Conservation (phyloP, 1,284 basidiomycete species). For the Ceratobasidium sp. region DNA sequence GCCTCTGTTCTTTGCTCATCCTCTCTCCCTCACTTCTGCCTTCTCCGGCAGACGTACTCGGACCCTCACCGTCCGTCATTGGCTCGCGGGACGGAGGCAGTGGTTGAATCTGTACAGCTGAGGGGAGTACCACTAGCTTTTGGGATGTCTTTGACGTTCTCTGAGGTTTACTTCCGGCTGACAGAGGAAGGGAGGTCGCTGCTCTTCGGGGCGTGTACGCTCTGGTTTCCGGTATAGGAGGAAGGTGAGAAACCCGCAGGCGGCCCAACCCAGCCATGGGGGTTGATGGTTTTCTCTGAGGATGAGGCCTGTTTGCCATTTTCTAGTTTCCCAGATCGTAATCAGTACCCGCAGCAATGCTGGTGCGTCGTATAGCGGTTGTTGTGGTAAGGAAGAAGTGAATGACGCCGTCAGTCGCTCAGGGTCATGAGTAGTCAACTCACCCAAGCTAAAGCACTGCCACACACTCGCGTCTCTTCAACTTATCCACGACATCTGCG, state of each 20-base stretch:
- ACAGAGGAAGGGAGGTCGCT: slow-evolving; percentile 28
- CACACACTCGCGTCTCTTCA: neutral
- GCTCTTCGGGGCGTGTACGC: slow-evolving; percentile 37
- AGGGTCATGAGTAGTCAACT: slow-evolving; percentile 6
- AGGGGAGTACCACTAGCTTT: slow-evolving; percentile 90
- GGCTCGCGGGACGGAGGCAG: slow-evolving; percentile 55
- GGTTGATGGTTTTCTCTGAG: slow-evolving; percentile 13
- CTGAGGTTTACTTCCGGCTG: slow-evolving; percentile 58
- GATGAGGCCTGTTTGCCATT: slow-evolving; percentile 13
- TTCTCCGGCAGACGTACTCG: slow-evolving; percentile 53
- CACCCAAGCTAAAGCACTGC: slow-evolving; percentile 9
- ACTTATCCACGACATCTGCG: slow-evolving; percentile 11
- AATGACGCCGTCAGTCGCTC: slow-evolving; percentile 12
- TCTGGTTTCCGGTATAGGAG: slow-evolving; percentile 41
- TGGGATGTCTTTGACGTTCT: slow-evolving; percentile 91
- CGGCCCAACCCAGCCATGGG: slow-evolving; percentile 33
- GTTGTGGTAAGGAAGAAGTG: slow-evolving; percentile 22
- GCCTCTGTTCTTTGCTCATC: slow-evolving; percentile 78
- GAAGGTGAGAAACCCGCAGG: slow-evolving; percentile 39
- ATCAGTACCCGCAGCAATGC: neutral
- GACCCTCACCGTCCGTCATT: slow-evolving; percentile 47
- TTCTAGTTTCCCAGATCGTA: neutral
- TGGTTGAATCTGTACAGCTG: slow-evolving; percentile 88
- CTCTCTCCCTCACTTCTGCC: slow-evolving; percentile 81
- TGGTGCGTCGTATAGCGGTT: neutral